A percentile compares a stretch with the other conserved stretches of the same genome.
Evolutionary conservation across 1,284 basidiomycete genomes (phyloP).

Genomic region (Wallemia hederae): DNA sequence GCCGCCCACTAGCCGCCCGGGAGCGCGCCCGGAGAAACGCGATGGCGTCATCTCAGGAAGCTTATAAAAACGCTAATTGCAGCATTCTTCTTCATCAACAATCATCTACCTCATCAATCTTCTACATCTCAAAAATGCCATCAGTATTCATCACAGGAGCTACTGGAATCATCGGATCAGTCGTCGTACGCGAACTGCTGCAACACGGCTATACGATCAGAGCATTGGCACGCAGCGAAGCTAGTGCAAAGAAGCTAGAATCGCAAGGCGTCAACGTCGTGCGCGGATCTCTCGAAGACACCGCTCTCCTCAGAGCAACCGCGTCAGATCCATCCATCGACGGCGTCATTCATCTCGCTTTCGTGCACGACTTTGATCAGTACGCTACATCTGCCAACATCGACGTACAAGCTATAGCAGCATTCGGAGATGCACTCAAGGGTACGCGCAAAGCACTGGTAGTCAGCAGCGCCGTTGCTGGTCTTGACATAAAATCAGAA

Average conservation of each 20-base stretch:
- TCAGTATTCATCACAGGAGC: slow-evolving; percentile 12
- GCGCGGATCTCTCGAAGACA: slow-evolving; percentile 8
- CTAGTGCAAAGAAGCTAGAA: slow-evolving; percentile 6
- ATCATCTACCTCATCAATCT: too few species aligned
- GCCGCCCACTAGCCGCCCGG: too few species aligned
- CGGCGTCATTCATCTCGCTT: slow-evolving; percentile 10
- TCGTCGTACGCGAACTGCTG: slow-evolving; percentile 8
- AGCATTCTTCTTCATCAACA: too few species aligned
- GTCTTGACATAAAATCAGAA: background rate
- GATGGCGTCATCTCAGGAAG: too few species aligned
- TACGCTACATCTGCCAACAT: slow-evolving; percentile 3
- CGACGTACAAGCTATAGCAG: slow-evolving; percentile 7
- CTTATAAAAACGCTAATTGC: too few species aligned
- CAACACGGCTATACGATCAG: slow-evolving; percentile 9
- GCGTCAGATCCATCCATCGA: slow-evolving; percentile 1
- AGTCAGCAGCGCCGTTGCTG: slow-evolving; percentile 6
- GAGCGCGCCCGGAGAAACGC: too few species aligned
- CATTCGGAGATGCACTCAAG: slow-evolving; percentile 6
- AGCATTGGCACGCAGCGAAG: slow-evolving; percentile 10
- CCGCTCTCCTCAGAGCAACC: slow-evolving; percentile 6
- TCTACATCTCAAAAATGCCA: too few species aligned
- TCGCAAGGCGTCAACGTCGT: slow-evolving; percentile 7
- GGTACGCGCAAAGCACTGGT: slow-evolving; percentile 9
- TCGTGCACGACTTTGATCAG: slow-evolving; percentile 9
- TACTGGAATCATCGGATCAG: slow-evolving; percentile 10